Conservation (phyloP, 805 yeast genomes). For the Candida awuae region DNA sequence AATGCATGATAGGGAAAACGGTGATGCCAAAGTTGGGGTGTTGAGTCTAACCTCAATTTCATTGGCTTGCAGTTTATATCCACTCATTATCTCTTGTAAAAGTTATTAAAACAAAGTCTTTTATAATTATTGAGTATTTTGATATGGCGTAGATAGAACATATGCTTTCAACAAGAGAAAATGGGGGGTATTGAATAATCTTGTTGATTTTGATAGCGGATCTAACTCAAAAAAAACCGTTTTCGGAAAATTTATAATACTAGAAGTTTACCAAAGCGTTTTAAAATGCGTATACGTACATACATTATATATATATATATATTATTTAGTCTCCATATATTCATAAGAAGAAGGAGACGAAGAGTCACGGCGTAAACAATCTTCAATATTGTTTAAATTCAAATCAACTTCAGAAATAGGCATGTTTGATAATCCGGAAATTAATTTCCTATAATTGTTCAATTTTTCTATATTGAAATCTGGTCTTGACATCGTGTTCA, state of each 20-base stretch:
- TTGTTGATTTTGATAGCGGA: too few species aligned
- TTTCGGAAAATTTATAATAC: too few species aligned
- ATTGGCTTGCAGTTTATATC: slow-evolving; percentile 11
- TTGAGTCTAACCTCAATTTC: slow-evolving; percentile 10
- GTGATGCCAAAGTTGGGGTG: slow-evolving; percentile 10
- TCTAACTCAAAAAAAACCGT: too few species aligned
- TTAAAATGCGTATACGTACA: too few species aligned
- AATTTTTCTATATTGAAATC: slow-evolving; percentile 45
- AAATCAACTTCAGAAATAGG: slow-evolving; percentile 60
- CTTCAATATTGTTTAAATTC: slow-evolving; percentile 51
- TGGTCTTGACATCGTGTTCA: slow-evolving; percentile 28
- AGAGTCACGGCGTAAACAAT: slow-evolving; percentile 16
- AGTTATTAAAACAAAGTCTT: not conserved
- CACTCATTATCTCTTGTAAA: slow-evolving; percentile 8
- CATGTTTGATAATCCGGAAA: slow-evolving; percentile 61
- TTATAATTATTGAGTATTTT: too few species aligned
- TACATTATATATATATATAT: not conserved
- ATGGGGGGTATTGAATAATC: too few species aligned
- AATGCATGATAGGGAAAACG: slow-evolving; percentile 14
- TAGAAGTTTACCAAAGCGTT: too few species aligned
- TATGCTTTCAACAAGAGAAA: too few species aligned
- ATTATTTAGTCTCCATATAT: not conserved
- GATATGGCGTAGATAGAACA: too few species aligned
- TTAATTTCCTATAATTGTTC: slow-evolving; percentile 59
- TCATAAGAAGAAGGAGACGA: not conserved